Percentiles rank a stretch among this genome's conserved stretches.
Evolutionary conservation across 257 asterid species (phyloP).

Genomic region (Ligustrum vulgare): DNA sequence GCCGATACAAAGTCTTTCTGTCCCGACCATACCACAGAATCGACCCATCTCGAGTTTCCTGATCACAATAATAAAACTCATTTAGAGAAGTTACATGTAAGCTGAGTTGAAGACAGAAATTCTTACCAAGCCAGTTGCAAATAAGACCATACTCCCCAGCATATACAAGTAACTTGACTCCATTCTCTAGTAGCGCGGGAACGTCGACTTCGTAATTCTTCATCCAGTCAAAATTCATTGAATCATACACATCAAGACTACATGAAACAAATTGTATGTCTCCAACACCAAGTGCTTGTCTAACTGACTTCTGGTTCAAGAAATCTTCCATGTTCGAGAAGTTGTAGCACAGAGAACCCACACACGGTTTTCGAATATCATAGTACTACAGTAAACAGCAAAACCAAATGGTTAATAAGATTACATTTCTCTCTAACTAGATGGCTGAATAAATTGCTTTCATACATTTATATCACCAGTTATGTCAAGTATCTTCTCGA

Average conservation of each 20-base stretch:
- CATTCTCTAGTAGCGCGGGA: neutral
- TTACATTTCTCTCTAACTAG: neutral
- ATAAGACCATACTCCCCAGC: neutral
- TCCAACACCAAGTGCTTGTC: neutral
- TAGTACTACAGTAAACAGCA: neutral
- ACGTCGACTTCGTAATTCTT: neutral
- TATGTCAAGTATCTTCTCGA: slow-evolving; percentile 19
- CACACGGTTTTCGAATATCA: neutral
- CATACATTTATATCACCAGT: slow-evolving; percentile 4
- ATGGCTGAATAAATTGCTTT: neutral
- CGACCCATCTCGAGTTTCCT: slow-evolving; percentile 82
- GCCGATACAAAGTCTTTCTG: slow-evolving; percentile 40
- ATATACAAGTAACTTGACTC: neutral
- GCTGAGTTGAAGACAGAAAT: neutral
- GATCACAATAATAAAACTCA: slow-evolving; percentile 4
- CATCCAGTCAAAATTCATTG: neutral
- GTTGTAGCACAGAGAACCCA: neutral
- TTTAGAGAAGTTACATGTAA: neutral
- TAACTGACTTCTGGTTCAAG: neutral
- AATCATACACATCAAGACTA: neutral
- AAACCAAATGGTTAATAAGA: neutral
- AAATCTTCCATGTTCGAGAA: neutral
- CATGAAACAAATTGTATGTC: neutral
- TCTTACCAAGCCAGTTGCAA: slow-evolving; percentile 77
- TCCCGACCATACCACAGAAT: slow-evolving; percentile 66